Evolutionary conservation across 2,329 filamentous ascomycete species (phyloP).

Genomic region (Cercospora beticola): DNA sequence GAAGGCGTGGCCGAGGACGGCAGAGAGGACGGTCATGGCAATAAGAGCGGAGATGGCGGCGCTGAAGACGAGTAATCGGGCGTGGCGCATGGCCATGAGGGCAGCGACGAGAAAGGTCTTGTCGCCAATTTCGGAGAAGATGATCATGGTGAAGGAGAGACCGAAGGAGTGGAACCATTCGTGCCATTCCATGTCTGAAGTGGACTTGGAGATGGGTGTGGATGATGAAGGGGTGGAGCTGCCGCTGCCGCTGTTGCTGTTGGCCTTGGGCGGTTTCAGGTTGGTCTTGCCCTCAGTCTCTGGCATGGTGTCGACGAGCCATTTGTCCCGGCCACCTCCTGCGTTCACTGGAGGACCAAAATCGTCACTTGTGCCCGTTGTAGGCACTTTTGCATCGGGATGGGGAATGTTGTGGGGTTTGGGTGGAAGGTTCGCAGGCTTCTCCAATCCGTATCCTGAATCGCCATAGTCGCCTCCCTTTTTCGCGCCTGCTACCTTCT

Average conservation of each 20-base stretch:
- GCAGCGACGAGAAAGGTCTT: conserved; percentile 98
- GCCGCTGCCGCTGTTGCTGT: conserved; percentile 28
- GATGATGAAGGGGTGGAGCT: conserved; percentile 20
- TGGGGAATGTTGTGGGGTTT: conserved; percentile 73
- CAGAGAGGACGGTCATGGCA: conserved; percentile 89
- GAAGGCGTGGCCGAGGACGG: conserved; percentile 86
- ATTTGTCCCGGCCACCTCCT: conserved; percentile 24
- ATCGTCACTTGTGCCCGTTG: conserved; percentile 23
- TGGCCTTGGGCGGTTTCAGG: conserved; percentile 35
- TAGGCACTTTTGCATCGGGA: conserved; percentile 56
- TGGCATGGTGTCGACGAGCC: conserved; percentile 41
- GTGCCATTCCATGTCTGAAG: conserved; percentile 31
- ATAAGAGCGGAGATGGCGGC: conserved; percentile 90
- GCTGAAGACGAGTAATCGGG: conserved; percentile 87
- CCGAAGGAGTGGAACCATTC: conserved; percentile 74
- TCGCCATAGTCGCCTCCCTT: conserved; percentile 30
- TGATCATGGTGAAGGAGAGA: conserved; percentile 93
- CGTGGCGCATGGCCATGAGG: conserved; percentile 98
- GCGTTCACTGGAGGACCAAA: conserved; percentile 29
- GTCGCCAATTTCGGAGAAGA: conserved; percentile 95
- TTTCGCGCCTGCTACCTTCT: conserved; percentile 33
- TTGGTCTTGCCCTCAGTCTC: conserved; percentile 39
- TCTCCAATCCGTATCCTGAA: conserved; percentile 40
- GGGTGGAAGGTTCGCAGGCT: conserved; percentile 66
- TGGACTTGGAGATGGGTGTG: conserved; percentile 15